phyloP scores from a whole-genome alignment of 768 basidiomycete species.

The Gautieria morchelliformis region DNA sequence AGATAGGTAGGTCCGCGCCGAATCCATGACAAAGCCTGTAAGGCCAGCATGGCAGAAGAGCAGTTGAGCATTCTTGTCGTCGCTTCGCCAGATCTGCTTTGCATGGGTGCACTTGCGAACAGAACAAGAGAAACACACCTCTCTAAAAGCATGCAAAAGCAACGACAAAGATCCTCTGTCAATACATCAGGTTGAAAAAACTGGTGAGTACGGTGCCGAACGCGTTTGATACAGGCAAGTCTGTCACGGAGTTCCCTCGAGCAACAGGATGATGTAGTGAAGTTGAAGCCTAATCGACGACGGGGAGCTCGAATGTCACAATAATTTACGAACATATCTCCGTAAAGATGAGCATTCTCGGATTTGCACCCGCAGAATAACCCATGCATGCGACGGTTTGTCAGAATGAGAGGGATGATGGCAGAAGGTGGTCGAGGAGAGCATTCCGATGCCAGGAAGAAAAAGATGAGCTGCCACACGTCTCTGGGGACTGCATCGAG shows the following conservation, averaged over 20 bases:
- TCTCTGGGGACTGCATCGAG: not conserved
- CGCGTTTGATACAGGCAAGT: not conserved
- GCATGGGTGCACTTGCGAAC: not conserved
- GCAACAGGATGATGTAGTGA: not conserved
- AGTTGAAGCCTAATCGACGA: not conserved
- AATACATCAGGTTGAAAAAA: not conserved
- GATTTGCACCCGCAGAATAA: not conserved
- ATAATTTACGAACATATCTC: not conserved
- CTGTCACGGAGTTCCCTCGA: not conserved
- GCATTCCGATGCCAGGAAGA: not conserved
- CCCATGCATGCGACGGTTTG: not conserved
- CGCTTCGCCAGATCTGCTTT: not conserved
- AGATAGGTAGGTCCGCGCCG: not conserved
- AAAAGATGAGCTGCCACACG: not conserved
- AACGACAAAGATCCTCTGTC: not conserved
- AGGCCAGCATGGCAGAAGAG: not conserved
- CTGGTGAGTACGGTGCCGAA: not conserved
- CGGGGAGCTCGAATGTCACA: not conserved
- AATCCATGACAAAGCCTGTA: not conserved
- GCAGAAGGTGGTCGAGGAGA: not conserved
- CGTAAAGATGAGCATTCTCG: conserved; percentile 1
- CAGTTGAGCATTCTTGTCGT: not conserved
- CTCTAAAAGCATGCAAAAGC: not conserved
- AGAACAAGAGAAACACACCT: not conserved
- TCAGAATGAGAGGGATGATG: not conserved